Conservation (phyloP, 441 rosid genomes). For the Geranium incanum region DNA sequence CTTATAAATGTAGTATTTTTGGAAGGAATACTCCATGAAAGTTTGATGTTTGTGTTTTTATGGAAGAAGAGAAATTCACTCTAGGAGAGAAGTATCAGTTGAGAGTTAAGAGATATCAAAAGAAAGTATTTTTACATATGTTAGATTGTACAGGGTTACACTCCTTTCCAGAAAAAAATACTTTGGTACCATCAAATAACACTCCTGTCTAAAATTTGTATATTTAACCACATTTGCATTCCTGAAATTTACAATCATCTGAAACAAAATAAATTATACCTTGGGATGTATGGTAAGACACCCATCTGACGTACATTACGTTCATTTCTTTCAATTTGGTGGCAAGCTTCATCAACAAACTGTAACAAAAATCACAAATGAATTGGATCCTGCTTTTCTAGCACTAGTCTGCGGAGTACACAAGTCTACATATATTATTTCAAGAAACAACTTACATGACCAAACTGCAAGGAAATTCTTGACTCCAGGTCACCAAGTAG, state of each 20-base stretch:
- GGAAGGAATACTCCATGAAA: too few species aligned
- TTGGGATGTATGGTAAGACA: conserved; percentile 84
- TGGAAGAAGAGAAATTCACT: too few species aligned
- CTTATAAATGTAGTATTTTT: too few species aligned
- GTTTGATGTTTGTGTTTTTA: too few species aligned
- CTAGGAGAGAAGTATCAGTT: too few species aligned
- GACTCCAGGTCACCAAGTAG: conserved; percentile 95
- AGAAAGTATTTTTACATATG: too few species aligned
- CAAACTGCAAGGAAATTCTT: conserved; percentile 84
- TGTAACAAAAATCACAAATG: conserved; percentile 32
- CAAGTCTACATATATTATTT: neutral
- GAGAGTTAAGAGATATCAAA: too few species aligned
- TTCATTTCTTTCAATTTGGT: conserved; percentile 93
- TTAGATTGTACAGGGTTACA: too few species aligned
- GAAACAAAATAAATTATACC: conserved; percentile 33
- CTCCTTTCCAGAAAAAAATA: too few species aligned
- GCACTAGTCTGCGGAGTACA: neutral
- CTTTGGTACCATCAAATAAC: too few species aligned
- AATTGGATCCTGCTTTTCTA: conserved; percentile 5
- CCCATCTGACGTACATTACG: conserved; percentile 84
- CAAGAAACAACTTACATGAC: conserved; percentile 51
- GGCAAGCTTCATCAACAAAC: conserved; percentile 99
- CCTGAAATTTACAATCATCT: neutral
- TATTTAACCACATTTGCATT: too few species aligned
- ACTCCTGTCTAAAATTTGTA: too few species aligned